Conservation (phyloP, 1,284 basidiomycete species). For the Sporisorium sorghi region DNA sequence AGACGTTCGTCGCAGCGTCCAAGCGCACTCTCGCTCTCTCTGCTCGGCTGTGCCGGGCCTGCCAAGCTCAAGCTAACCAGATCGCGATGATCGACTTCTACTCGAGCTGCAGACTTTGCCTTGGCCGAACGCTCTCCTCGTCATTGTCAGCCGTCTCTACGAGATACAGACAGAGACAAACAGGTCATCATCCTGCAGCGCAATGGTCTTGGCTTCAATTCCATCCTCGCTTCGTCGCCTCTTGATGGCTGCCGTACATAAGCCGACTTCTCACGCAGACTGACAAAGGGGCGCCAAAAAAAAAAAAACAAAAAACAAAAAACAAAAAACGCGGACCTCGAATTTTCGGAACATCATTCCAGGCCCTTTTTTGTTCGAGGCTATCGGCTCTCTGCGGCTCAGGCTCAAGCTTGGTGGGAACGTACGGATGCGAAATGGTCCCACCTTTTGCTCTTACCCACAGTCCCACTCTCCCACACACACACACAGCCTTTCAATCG, state of each 20-base stretch:
- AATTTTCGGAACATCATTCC: constrained; percentile 14
- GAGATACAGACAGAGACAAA: not conserved
- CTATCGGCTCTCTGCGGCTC: not conserved
- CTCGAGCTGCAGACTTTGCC: too few species aligned
- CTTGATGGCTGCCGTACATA: too few species aligned
- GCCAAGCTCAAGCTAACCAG: constrained; percentile 7
- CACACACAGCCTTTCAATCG: not conserved
- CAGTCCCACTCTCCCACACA: not conserved
- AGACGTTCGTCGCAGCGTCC: too few species aligned
- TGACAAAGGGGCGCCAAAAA: not conserved
- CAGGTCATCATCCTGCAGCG: constrained; percentile 3
- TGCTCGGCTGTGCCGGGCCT: too few species aligned
- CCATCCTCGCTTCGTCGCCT: too few species aligned
- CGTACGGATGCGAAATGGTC: not conserved
- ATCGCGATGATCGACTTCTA: too few species aligned
- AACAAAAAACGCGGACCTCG: constrained; percentile 2
- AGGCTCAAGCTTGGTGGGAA: constrained; percentile 2
- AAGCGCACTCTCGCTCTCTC: not conserved
- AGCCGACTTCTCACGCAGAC: too few species aligned
- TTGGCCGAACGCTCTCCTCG: too few species aligned
- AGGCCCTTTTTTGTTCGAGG: constrained; percentile 3
- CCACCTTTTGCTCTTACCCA: not conserved
- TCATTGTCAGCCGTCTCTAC: too few species aligned
- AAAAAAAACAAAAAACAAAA: too few species aligned
- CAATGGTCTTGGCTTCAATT: too few species aligned